Evolutionary conservation across 768 basidiomycete species (phyloP).

Genomic region (Lentinus tigrinus): DNA sequence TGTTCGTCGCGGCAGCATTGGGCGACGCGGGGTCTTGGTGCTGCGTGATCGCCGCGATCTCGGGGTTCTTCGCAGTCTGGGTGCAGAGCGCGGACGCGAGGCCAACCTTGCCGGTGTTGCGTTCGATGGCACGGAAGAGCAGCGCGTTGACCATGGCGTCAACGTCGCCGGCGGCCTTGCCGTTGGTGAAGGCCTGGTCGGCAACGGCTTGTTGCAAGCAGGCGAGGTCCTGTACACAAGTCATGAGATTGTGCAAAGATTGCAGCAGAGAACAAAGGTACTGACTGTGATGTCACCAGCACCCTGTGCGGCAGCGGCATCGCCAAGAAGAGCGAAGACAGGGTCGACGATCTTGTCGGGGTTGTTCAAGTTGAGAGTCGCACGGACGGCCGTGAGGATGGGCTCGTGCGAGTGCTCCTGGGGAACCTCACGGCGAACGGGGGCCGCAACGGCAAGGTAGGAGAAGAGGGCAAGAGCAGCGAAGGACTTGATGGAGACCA

Average conservation of each 20-base stretch:
- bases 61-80: conserved; percentile 56
- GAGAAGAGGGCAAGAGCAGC: conserved; percentile 37
- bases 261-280: not conserved
- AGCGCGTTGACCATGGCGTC: conserved; percentile 56
- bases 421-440: conserved; percentile 60
- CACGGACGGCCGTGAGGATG: conserved; percentile 51
- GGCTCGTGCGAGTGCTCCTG: conserved; percentile 71
- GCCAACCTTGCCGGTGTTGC: conserved; percentile 61
- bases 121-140: conserved; percentile 63
- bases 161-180: conserved; percentile 59
- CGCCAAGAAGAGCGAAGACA: conserved; percentile 62
- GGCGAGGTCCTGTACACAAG: conserved; percentile 54
- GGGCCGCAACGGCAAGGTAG: conserved; percentile 37
- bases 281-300: conserved; percentile 53
- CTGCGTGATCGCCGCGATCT: conserved; percentile 63
- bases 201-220: conserved; percentile 67
- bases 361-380: conserved; percentile 52
- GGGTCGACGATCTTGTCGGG: conserved; percentile 58
- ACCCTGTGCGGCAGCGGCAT: conserved; percentile 59
- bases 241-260: not conserved
- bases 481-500: conserved; percentile 38
- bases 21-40: conserved; percentile 65
- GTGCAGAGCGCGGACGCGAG: conserved; percentile 47
- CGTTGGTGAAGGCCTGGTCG: conserved; percentile 72
- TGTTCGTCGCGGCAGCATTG: conserved; percentile 59